Base-by-base conservation (phyloP, 768 basidiomycete genomes). In the Clitopilus passeckerianus region DNA sequence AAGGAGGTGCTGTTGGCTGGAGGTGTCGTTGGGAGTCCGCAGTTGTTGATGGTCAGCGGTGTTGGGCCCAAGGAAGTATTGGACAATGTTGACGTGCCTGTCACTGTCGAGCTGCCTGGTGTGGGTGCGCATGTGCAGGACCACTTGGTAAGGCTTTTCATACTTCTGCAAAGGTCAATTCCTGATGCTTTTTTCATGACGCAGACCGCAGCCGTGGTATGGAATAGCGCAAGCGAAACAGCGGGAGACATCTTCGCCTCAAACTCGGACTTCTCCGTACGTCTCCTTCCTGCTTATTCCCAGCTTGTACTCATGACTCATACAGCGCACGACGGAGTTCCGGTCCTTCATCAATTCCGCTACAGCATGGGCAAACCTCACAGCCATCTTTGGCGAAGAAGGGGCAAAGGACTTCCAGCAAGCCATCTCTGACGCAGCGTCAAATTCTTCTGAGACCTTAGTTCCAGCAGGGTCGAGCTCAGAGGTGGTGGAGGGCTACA, bases 261-360 rank as follows among this genome's bases (percentile, higher is more conserved):
- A 9, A 62, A 65, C 5, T 57, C 71, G 1, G 71, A 69, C 41
- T 73, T 75, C 35, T 67, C 75, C 5, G 73, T 73, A 33, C 34
- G 67, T 60, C 23, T 6, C 10, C 4, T 22, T n/a, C 54, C n/a
- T 41, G 53, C 24, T 50, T 34, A 7, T 59, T 8, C 53, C 54
- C n/a, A 56, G 9, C n/a, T 14, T 1, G 34, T 33, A 6, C 18
- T 30, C 22, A 58, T 27, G 5, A 12, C 27, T 53, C 43, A 12
- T 24, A 43, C 53, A 75, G 69, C 67, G 65, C 54, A 63, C 72
- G 5, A 56, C 72, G 1, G 70, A 71, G 57, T 84, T 83, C 70
- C 65, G 77, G 14, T 86, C 85, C 1, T 83, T 80, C 68, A 75
- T 87, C 67, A 89, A 87, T 74, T 79, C 83, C 33, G 86, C 86